A percentile compares a stretch with the other conserved stretches of the same genome.
Evolutionary conservation across 257 asterid genomes (phyloP).

Genomic region (Solanum lignicaule): DNA sequence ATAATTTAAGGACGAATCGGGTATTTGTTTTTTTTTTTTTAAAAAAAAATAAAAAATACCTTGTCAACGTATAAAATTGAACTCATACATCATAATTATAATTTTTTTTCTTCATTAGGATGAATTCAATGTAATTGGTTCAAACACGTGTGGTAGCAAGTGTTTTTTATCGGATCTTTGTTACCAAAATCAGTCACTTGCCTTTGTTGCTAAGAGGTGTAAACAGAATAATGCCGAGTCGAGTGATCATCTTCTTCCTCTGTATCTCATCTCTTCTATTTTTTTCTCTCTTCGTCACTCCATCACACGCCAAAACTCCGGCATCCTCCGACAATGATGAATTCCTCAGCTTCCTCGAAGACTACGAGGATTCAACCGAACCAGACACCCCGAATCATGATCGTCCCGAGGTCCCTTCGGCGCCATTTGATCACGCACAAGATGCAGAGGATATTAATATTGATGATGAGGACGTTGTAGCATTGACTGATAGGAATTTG

Average conservation of each 20-base stretch:
- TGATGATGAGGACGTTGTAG: constrained; percentile 69
- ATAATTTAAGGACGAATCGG: neutral
- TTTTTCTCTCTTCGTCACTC: constrained; percentile 6
- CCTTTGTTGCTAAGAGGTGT: neutral
- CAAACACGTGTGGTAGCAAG: neutral
- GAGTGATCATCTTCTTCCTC: constrained; percentile 9
- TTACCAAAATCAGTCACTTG: neutral
- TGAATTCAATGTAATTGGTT: neutral
- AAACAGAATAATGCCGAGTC: constrained; percentile 15
- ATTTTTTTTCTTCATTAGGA: too few species aligned
- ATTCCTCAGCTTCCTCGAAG: constrained; percentile 74
- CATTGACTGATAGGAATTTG: constrained; percentile 57
- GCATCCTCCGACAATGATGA: constrained; percentile 35
- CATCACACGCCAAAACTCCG: constrained; percentile 6
- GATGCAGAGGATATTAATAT: constrained; percentile 42
- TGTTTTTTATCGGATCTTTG: neutral
- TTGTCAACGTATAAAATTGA: neutral
- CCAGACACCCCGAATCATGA: constrained; percentile 11
- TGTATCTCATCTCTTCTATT: constrained; percentile 20
- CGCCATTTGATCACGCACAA: constrained; percentile 19
- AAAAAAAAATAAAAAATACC: too few species aligned
- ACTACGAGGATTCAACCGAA: constrained; percentile 38
- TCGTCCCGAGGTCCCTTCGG: constrained; percentile 23
- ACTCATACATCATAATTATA: neutral
- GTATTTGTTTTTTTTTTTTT: neutral